Percentiles rank a stretch among this genome's conserved stretches.
These are phyloP conservation scores for Seminavis robusta DNA, from an alignment of 108 stramenopile species.

Conservation along the genomic window DNA sequence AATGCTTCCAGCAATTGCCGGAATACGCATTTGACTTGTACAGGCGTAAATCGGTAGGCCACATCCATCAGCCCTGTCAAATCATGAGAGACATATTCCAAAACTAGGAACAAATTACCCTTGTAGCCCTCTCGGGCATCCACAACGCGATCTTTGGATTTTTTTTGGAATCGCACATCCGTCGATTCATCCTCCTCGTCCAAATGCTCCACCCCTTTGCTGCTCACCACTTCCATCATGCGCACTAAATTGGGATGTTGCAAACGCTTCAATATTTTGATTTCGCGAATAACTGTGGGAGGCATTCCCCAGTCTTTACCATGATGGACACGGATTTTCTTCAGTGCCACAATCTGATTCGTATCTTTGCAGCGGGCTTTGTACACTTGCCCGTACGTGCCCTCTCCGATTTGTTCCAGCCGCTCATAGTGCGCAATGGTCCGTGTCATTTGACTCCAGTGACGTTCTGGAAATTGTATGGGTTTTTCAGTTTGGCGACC, in stretches of 20 bases:
- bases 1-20: constrained; percentile 70
- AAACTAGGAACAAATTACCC: constrained; percentile 76
- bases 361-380: constrained; percentile 54
- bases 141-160: constrained; percentile 15
- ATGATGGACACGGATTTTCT: constrained; percentile 76
- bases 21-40: constrained; percentile 74
- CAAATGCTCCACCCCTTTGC: constrained; percentile 73
- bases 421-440: constrained; percentile 74
- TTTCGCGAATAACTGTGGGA: constrained; percentile 76
- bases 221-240: constrained; percentile 82
- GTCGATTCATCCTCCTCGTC: constrained; percentile 62
- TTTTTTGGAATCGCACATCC: not conserved
- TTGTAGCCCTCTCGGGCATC: constrained; percentile 77
- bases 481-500: too few relatives aligned
- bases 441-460: constrained; percentile 55
- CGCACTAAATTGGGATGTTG: constrained; percentile 69
- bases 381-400: constrained; percentile 89
- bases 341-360: constrained; percentile 66
- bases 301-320: constrained; percentile 66
- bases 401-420: constrained; percentile 82
- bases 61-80: constrained; percentile 81
- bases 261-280: constrained; percentile 77
- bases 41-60: constrained; percentile 59
- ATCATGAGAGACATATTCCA: constrained; percentile 85
- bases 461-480: constrained; percentile 3